Percentiles rank a stretch among this genome's conserved stretches.
Conservation (phyloP, 495 filamentous ascomycete species). For the Annulohypoxylon bovei region DNA sequence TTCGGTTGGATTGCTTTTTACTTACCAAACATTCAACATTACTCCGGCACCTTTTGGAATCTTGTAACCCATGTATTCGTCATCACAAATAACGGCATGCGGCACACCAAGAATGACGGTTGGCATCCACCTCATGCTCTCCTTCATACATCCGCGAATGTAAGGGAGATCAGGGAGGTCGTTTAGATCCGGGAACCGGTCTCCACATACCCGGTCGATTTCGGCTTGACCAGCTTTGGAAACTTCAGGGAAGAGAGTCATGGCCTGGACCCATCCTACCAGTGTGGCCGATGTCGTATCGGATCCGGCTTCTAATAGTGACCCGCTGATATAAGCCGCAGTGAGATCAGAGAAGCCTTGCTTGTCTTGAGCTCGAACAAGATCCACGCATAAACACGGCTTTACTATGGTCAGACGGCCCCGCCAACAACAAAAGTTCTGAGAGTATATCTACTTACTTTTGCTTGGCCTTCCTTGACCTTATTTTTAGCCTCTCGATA, state of each 20-base stretch:
- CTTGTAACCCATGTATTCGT: constrained; percentile 52
- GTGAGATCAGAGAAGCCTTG: constrained; percentile 54
- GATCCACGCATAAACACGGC: constrained; percentile 54
- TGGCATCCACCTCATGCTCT: constrained; percentile 66
- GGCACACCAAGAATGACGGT: constrained; percentile 63
- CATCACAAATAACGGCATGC: constrained; percentile 60
- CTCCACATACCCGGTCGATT: constrained; percentile 61
- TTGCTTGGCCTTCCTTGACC: constrained; percentile 44
- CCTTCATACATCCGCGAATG: constrained; percentile 59
- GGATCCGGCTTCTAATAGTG: constrained; percentile 66
- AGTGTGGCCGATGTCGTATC: constrained; percentile 65
- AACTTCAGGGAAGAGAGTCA: constrained; percentile 62
- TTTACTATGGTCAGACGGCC: constrained; percentile 11
- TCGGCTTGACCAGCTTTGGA: constrained; percentile 62
- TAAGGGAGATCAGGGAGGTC: constrained; percentile 63
- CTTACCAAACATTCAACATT: constrained; percentile 51
- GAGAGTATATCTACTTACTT: constrained; percentile 20
- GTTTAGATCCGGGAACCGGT: constrained; percentile 59
- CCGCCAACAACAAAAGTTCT: neutral
- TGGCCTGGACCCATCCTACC: constrained; percentile 68
- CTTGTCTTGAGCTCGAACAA: constrained; percentile 50
- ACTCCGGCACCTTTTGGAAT: constrained; percentile 51
- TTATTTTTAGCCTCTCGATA: constrained; percentile 53
- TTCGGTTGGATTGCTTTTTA: neutral
- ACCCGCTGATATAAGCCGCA: constrained; percentile 58